phyloP scores from a whole-genome alignment of 1,139 yeast genomes.

The Diutina catenulata region DNA sequence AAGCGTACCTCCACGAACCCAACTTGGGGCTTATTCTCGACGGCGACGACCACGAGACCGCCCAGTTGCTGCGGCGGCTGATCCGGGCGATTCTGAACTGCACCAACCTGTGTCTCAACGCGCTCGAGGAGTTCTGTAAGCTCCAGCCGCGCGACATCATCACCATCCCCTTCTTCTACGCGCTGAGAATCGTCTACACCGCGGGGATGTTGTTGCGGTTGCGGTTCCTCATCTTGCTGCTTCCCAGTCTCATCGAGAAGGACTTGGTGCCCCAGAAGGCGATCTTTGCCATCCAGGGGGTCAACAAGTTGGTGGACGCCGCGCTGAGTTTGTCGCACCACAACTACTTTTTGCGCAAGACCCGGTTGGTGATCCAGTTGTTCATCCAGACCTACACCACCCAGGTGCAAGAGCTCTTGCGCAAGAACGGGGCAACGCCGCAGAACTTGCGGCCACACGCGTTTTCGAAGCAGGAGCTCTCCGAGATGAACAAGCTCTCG shows the following conservation, averaged over 20 bases:
- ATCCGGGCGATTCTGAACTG: constrained; percentile 36
- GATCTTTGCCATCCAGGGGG: constrained; percentile 29
- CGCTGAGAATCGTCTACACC: constrained; percentile 55
- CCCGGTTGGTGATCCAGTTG: constrained; percentile 41
- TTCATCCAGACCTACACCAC: constrained; percentile 50
- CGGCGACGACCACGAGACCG: constrained; percentile 8
- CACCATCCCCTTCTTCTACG: constrained; percentile 48
- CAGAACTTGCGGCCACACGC: constrained; percentile 12
- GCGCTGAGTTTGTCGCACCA: constrained; percentile 28
- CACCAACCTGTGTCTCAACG: constrained; percentile 40
- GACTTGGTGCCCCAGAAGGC: constrained; percentile 41
- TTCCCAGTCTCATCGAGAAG: constrained; percentile 38
- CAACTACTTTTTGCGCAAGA: constrained; percentile 41
- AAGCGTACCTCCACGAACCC: constrained; percentile 65
- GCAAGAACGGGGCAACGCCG: constrained; percentile 18
- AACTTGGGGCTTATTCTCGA: constrained; percentile 13
- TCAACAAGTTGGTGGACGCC: constrained; percentile 27
- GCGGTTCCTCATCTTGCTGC: constrained; percentile 41
- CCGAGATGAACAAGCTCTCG: not conserved
- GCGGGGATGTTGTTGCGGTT: constrained; percentile 55
- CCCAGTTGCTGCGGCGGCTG: constrained; percentile 16
- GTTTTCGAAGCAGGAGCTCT: not conserved
- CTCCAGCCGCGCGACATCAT: constrained; percentile 35
- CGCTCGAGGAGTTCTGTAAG: constrained; percentile 37
- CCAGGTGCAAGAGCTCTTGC: constrained; percentile 30